phyloP scores from a whole-genome alignment of 805 yeast species.

The Pichia cephalocereana region DNA sequence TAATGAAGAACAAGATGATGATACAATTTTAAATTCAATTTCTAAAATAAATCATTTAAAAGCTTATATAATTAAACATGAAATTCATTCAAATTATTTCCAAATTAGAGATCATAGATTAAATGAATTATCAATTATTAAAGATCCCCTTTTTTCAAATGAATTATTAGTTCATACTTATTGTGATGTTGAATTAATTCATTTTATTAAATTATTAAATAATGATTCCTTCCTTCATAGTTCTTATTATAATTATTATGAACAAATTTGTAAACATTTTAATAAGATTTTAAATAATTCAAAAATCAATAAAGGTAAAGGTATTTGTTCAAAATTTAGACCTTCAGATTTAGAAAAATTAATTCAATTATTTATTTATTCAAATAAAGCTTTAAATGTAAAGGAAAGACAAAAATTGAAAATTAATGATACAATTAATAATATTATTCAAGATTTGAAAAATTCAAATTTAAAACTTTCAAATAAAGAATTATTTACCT shows the following conservation, averaged over 20 bases:
- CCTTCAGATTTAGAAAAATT: conserved; percentile 9
- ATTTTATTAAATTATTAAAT: conserved; percentile 7
- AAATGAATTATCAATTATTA: not conserved
- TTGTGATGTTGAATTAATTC: not conserved
- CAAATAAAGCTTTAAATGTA: not conserved
- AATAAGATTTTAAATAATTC: not conserved
- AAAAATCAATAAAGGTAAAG: not conserved
- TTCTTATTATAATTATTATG: conserved; percentile 1
- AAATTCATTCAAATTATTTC: conserved; percentile 4
- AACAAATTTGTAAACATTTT: conserved; percentile 4
- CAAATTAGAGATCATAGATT: not conserved
- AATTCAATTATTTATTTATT: conserved; percentile 4
- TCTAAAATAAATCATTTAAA: not conserved
- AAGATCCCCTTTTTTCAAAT: not conserved
- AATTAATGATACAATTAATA: not conserved
- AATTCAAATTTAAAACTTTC: conserved; percentile 2
- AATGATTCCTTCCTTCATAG: conserved; percentile 4
- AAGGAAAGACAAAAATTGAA: not conserved
- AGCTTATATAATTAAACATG: conserved; percentile 6
- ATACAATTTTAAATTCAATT: too few species aligned
- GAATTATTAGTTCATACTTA: conserved; percentile 2
- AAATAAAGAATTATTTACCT: conserved; percentile 8
- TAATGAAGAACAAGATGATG: not conserved
- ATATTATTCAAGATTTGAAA: conserved; percentile 5
- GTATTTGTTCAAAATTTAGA: conserved; percentile 3